Conservation (phyloP, 371 early-diverging fungal genomes). For the Mortierella sp. region DNA sequence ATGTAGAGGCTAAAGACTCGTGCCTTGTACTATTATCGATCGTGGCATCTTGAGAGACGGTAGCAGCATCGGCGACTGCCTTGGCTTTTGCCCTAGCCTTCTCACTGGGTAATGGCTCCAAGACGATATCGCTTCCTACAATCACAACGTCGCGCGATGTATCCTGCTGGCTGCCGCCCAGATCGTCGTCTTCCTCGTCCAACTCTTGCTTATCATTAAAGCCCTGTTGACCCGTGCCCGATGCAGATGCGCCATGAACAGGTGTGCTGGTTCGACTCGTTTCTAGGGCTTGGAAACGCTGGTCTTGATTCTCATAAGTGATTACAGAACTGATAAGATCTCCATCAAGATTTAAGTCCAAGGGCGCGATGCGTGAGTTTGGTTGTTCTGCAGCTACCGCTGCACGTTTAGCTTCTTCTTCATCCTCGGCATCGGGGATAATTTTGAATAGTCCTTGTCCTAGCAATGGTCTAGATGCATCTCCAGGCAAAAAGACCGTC, state of each 20-base stretch:
- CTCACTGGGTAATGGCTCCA: conserved; percentile 51
- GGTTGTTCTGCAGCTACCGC: conserved; percentile 2
- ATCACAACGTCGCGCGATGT: conserved; percentile 25
- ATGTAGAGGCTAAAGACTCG: background rate
- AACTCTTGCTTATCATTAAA: conserved; percentile 18
- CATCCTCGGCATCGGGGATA: conserved; percentile 54
- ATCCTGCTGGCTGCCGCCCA: too few species aligned
- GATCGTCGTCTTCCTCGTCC: background rate
- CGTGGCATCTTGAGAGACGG: background rate
- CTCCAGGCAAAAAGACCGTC: conserved; percentile 42
- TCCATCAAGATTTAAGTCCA: conserved; percentile 40
- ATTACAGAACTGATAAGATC: conserved; percentile 43
- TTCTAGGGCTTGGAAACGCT: conserved; percentile 25
- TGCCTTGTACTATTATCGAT: background rate
- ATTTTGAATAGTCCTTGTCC: conserved; percentile 55
- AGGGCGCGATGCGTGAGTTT: background rate
- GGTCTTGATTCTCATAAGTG: conserved; percentile 36
- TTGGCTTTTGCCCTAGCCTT: conserved; percentile 26
- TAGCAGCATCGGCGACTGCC: background rate
- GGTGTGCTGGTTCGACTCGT: background rate
- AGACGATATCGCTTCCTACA: conserved; percentile 55
- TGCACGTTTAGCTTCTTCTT: conserved; percentile 31
- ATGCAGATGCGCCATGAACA: background rate
- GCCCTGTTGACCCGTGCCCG: background rate
- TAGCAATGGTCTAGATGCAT: conserved; percentile 40